A percentile compares a stretch with the other conserved stretches of the same genome.
phyloP scores from a whole-genome alignment of 352 stramenopile species.

The Phytophthora fragariae region DNA sequence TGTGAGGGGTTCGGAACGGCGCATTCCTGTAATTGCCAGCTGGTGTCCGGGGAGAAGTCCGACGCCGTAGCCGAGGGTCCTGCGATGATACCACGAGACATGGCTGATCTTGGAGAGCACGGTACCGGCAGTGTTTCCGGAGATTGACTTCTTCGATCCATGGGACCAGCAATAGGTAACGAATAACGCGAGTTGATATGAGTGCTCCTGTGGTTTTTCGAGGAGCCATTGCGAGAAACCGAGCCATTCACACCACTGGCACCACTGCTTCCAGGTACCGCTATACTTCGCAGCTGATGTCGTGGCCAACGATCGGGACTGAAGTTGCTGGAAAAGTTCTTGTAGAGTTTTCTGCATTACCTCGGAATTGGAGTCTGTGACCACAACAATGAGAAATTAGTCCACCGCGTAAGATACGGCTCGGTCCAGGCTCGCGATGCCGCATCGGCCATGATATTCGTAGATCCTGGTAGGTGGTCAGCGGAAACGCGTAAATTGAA shows the following conservation, averaged over 20 bases:
- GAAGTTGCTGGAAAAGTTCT: neutral
- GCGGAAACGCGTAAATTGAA: neutral
- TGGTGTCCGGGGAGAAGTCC: neutral
- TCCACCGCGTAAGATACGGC: constrained; percentile 2
- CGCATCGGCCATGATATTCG: constrained; percentile 32
- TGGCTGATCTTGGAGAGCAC: neutral
- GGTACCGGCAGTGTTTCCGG: neutral
- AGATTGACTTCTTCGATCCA: neutral
- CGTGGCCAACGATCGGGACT: neutral
- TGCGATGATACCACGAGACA: neutral
- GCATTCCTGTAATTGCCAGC: constrained; percentile 6
- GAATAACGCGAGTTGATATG: constrained; percentile 1
- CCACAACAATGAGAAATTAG: constrained; percentile 6
- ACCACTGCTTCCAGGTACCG: neutral
- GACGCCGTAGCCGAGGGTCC: neutral
- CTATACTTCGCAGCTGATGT: neutral
- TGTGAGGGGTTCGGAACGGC: neutral
- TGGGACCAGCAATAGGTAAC: neutral
- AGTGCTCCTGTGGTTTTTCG: neutral
- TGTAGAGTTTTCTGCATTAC: neutral
- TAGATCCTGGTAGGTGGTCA: neutral
- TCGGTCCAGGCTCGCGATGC: constrained; percentile 25
- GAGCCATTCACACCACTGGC: neutral
- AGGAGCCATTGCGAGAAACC: neutral
- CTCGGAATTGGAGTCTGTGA: neutral